Base-by-base conservation (phyloP, 345 rosid genomes). In the Citrus trifoliata region DNA sequence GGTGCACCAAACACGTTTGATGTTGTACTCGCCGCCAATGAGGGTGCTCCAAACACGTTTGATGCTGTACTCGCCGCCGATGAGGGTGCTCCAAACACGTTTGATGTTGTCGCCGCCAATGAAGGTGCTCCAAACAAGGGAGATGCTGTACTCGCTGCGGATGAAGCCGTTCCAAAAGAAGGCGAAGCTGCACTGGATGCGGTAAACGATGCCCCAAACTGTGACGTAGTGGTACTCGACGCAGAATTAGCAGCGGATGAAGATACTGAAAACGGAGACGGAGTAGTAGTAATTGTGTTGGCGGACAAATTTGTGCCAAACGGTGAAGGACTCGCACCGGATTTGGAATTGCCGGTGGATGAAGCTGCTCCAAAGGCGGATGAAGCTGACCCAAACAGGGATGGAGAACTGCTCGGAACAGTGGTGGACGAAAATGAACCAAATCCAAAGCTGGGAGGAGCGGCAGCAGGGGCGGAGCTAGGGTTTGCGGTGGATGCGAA, bases 401-500 rank as follows among this genome's bases (percentile, higher is more conserved):
- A 69, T 8, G 71, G 5, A 70, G 81, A 16, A 8, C 87, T 10
- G 63, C 51, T 67, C 1, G 88, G 74, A 56, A 65, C 28, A 22
- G 84, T 56, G 40, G 82, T n/a, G 61, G 82, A 12, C 24, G 73
- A 37, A 40, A 58, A 62, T 72, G 88, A 27, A 53, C 81, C 73
- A 67, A 82, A 58, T 63, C 89, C 87, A 55, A 88, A 77, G 48
- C 80, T 27, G 10, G 83, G 30, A n/a, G 89, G 27, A 53, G 85
- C 8, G 21, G 82, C 59, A 7, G 90, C 19, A 32, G 86, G 65
- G 74, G 83, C 80, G 56, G 73, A 76, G 83, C 83, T 82, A 76
- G 83, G 84, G 82, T 74, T 82, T 80, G 84, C 2, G 5, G 58
- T 5, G 58, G 58, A 53, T 19, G 58, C 22, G 22, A 53, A 53